phyloP scores from a whole-genome alignment of 495 filamentous ascomycete species.

The Neurospora sp. region DNA sequence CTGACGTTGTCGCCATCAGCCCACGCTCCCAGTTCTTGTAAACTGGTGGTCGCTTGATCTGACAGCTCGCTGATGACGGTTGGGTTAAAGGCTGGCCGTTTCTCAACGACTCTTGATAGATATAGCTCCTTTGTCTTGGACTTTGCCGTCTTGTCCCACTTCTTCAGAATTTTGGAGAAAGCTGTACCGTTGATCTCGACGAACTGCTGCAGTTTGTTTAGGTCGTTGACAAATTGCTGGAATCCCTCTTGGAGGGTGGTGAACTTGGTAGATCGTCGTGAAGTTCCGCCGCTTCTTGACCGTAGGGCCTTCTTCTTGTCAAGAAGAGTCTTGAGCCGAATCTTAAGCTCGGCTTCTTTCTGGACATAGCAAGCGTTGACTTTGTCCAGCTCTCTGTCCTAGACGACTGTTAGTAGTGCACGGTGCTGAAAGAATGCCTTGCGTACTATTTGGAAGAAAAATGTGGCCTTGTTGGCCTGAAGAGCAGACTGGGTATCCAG shows the following conservation, averaged over 20 bases:
- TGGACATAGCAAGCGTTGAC: slow-evolving; percentile 97
- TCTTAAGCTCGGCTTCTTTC: slow-evolving; percentile 96
- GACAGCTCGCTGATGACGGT: slow-evolving; percentile 93
- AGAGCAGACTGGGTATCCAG: slow-evolving; percentile 78
- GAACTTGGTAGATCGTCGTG: slow-evolving; percentile 82
- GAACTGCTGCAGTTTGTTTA: slow-evolving; percentile 97
- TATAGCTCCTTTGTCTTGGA: slow-evolving; percentile 97
- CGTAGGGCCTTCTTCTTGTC: slow-evolving; percentile 90
- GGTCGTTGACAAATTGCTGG: slow-evolving; percentile 87
- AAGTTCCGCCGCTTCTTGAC: slow-evolving; percentile 59
- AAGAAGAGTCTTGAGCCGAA: slow-evolving; percentile 79
- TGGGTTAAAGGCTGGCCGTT: slow-evolving; percentile 95
- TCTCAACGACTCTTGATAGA: slow-evolving; percentile 88
- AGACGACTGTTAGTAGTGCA: slow-evolving; percentile 12
- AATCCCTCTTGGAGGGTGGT: slow-evolving; percentile 92
- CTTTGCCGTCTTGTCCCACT: slow-evolving; percentile 99
- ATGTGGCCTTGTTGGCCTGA: slow-evolving; percentile 94
- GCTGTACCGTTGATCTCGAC: slow-evolving; percentile 95
- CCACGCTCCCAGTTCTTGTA: slow-evolving; percentile 91
- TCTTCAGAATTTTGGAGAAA: slow-evolving; percentile 97
- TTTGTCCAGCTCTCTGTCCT: slow-evolving; percentile 97
- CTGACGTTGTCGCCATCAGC: slow-evolving; percentile 86
- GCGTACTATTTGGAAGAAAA: slow-evolving; percentile 92
- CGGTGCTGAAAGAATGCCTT: background rate
- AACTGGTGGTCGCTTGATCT: slow-evolving; percentile 86